Conservation (phyloP, 345 rosid species). For the Barbarea vulgaris region DNA sequence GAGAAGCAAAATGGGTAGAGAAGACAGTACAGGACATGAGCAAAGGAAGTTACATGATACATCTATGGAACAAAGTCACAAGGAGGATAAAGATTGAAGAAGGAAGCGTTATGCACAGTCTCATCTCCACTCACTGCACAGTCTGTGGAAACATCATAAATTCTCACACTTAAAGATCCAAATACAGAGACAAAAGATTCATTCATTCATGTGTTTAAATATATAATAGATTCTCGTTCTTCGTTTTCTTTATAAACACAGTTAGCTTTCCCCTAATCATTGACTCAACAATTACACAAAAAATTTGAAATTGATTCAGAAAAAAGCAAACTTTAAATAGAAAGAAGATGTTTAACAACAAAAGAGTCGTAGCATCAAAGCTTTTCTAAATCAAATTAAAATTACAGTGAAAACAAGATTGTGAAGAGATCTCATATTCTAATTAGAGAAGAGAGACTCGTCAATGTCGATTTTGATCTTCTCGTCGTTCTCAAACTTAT, state of each 20-base stretch:
- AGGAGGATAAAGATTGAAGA: constrained; percentile 48
- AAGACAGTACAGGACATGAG: constrained; percentile 38
- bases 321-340: constrained; percentile 27
- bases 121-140: constrained; percentile 52
- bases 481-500: constrained; percentile 63
- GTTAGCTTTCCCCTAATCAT: neutral
- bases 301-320: neutral
- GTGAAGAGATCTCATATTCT: constrained; percentile 26
- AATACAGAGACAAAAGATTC: constrained; percentile 19
- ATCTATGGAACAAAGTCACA: constrained; percentile 60
- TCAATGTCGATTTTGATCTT: constrained; percentile 65
- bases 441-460: constrained; percentile 65
- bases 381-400: neutral
- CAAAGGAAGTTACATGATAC: constrained; percentile 47
- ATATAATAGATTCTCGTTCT: neutral
- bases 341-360: constrained; percentile 40
- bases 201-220: neutral
- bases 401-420: constrained; percentile 28
- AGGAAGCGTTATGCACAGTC: constrained; percentile 50
- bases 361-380: constrained; percentile 34
- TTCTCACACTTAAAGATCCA: constrained; percentile 15
- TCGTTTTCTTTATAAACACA: neutral
- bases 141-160: constrained; percentile 44
- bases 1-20: constrained; percentile 48
- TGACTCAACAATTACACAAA: constrained; percentile 8